Evolutionary conservation across 108 stramenopile species (phyloP), one percentile per base, ranked within the genome.

Genomic region (Pseudonitzschia multiseries): DNA sequence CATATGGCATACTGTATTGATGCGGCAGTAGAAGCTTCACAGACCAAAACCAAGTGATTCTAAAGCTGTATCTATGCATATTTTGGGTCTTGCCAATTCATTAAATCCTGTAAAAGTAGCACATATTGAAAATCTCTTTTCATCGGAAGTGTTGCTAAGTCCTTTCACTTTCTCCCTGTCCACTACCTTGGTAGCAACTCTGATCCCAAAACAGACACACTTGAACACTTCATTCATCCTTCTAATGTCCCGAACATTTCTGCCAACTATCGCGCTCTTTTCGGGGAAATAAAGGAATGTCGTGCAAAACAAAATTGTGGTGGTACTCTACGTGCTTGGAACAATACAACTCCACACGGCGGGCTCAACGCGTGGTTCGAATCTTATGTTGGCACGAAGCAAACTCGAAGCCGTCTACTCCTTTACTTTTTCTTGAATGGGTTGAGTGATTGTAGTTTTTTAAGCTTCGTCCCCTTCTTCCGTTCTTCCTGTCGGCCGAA

Each of bases 381-480:
- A 54, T 8, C 4, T 8, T 24, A 24, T 10, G 24, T 54, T 54
- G 8, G 53, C 24, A 24, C 24, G 8, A 24, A 24, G 12, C 53
- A 54, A 21, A 8, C 0, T 0, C 24, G 12, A 54, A 17, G 15
- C 26, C 17, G 10, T 59, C 10, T 28, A 26, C 27, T 59, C n/a
- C n/a, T 61, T 61, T 33, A 62, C 15, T 62, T 62, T 0, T 40
- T 62, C 20, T 33, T 33, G 32, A 62, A 62, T n/a, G 32, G 61
- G 40, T 33, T 33, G 29, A 40, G 3, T 2, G 17, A 3, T 28
- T 40, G 12, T 14, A 31, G 27, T 31, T 59, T 59, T 27, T 59
- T 57, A 1, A 18, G 14, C 41, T 43, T 54, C 51, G 40, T 17
- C 41, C 41, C 40, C 54, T 33, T 61, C n/a, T 42, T 61, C 48